Evolutionary conservation across 2,329 filamentous ascomycete genomes (phyloP).

Genomic region (Elsinoe perseae): DNA sequence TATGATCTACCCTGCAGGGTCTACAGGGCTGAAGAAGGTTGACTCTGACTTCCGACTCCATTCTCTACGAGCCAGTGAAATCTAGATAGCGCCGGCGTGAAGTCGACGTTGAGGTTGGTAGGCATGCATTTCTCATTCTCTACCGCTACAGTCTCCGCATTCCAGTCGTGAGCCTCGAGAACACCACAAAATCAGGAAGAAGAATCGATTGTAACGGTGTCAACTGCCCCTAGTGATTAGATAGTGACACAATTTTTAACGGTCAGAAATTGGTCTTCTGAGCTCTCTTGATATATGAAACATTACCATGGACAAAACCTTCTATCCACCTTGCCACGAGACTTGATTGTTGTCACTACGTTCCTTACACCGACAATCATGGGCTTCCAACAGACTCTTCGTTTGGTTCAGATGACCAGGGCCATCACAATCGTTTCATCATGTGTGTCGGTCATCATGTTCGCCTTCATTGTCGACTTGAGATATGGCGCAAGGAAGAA

Average conservation of each 20-base stretch:
- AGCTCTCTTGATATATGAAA: constrained; percentile 13
- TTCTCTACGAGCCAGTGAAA: background rate
- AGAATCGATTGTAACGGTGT: constrained; percentile 14
- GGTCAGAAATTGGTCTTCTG: constrained; percentile 10
- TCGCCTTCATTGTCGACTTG: constrained; percentile 13
- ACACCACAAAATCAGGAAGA: constrained; percentile 4
- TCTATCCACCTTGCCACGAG: constrained; percentile 4
- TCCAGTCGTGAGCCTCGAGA: background rate
- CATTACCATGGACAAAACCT: background rate
- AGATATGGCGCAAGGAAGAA: constrained; percentile 7
- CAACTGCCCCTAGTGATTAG: constrained; percentile 16
- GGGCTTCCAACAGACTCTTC: constrained; percentile 14
- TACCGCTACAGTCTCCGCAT: constrained; percentile 4
- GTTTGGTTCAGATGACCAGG: constrained; percentile 14
- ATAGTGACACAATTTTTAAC: constrained; percentile 16
- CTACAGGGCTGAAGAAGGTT: constrained; percentile 5
- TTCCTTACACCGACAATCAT: constrained; percentile 7
- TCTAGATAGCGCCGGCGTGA: background rate
- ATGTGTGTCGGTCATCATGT: constrained; percentile 15
- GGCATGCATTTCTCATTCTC: constrained; percentile 7
- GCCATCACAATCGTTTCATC: constrained; percentile 11
- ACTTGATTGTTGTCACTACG: constrained; percentile 4
- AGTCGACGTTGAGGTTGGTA: background rate
- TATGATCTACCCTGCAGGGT: constrained; percentile 6
- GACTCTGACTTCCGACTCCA: background rate